These are phyloP conservation scores for Pestalotiopsis sp. DNA, from an alignment of 2,329 filamentous ascomycete genomes.

Conservation along the genomic window DNA sequence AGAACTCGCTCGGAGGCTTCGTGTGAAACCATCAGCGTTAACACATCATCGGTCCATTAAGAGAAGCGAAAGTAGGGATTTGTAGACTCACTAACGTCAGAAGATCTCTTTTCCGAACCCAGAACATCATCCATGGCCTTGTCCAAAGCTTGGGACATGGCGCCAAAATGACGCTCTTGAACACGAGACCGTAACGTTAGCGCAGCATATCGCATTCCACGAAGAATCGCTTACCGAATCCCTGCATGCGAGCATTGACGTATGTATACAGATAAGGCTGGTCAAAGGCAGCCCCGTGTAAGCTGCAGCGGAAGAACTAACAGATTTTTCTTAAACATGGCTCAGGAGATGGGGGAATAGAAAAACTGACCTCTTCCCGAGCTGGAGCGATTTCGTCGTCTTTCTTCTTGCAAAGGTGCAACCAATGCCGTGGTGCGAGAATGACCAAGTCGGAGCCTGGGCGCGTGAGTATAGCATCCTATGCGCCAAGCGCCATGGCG, in stretches of 20 bases:
- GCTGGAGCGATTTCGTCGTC: slow-evolving; percentile 1
- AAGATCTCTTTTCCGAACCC: background rate
- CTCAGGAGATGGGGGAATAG: background rate
- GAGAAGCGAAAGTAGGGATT: background rate
- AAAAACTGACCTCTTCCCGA: background rate
- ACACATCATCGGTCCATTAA: background rate
- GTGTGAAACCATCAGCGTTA: background rate
- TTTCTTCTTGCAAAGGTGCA: background rate
- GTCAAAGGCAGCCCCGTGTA: background rate
- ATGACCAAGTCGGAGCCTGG: slow-evolving; percentile 5
- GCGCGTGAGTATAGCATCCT: background rate
- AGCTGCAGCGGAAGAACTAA: background rate
- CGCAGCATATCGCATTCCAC: background rate
- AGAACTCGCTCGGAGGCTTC: background rate
- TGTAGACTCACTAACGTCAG: background rate
- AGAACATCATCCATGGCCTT: background rate
- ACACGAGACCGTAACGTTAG: background rate
- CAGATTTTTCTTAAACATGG: background rate
- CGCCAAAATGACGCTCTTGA: background rate
- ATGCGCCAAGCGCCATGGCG: background rate
- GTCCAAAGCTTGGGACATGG: background rate
- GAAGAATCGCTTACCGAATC: background rate
- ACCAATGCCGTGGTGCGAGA: background rate
- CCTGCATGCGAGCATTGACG: background rate
- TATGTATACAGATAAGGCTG: slow-evolving; percentile 3